Conservation (phyloP, 176 grass and related monocot genomes). For the Miscanthus lutarioriparius region DNA sequence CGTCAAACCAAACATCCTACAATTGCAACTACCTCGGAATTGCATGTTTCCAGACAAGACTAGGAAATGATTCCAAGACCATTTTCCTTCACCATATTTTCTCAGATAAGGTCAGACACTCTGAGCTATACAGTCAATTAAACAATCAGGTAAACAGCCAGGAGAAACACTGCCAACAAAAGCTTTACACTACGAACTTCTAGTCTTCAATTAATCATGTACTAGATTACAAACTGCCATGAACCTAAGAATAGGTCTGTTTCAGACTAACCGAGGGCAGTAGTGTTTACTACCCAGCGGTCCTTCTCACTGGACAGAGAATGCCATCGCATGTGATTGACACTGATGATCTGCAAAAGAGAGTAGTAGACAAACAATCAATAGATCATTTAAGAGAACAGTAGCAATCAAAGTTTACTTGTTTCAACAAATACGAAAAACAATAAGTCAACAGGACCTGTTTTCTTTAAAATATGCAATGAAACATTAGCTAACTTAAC, state of each 20-base stretch:
- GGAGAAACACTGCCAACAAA: slow-evolving; percentile 24
- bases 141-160: slow-evolving; percentile 32
- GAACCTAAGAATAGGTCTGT: slow-evolving; percentile 1
- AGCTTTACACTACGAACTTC: slow-evolving; percentile 42
- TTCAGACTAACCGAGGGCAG: neutral
- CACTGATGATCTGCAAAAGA: slow-evolving; percentile 35
- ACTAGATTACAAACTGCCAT: slow-evolving; percentile 30
- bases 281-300: neutral
- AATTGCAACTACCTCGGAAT: neutral
- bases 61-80: neutral
- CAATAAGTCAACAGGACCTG: neutral
- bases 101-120: neutral
- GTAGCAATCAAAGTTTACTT: neutral
- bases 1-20: neutral
- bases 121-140: slow-evolving; percentile 43
- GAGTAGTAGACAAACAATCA: neutral
- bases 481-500: neutral
- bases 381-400: neutral
- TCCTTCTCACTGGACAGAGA: slow-evolving; percentile 1
- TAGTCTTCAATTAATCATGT: slow-evolving; percentile 22
- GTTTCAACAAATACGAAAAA: neutral
- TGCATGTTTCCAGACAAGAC: neutral
- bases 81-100: neutral
- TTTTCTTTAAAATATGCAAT: neutral
- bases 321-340: neutral